A percentile compares a stretch with the other conserved stretches of the same genome.
Conservation (phyloP, 1,284 basidiomycete genomes). For the Fistulina hepatica region DNA sequence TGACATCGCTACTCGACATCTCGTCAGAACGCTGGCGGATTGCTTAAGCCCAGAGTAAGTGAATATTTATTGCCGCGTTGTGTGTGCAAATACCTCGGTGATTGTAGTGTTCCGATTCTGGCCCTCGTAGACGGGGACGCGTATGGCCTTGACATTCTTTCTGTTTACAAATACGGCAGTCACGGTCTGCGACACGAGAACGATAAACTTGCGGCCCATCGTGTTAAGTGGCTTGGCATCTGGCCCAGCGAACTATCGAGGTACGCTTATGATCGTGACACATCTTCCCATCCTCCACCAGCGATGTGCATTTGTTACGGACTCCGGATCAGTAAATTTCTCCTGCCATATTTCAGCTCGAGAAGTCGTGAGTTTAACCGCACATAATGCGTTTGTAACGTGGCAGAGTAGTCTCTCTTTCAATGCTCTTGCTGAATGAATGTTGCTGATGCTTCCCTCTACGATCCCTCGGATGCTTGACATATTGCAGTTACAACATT, state of each 20-base stretch:
- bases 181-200: conserved; percentile 52
- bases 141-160: conserved; percentile 81
- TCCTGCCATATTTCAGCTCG: too few relatives aligned
- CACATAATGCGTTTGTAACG: too few relatives aligned
- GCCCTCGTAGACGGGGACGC: conserved; percentile 85
- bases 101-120: conserved; percentile 53
- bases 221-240: conserved; percentile 75
- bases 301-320: background rate
- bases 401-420: too few relatives aligned
- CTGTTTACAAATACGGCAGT: conserved; percentile 73
- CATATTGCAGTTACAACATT: conserved; percentile 41
- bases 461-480: background rate
- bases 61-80: conserved; percentile 37
- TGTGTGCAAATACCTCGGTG: background rate
- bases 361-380: too few relatives aligned
- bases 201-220: conserved; percentile 47
- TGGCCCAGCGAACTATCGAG: conserved; percentile 50
- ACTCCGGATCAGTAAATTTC: too few relatives aligned
- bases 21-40: conserved; percentile 62
- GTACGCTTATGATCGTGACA: conserved; percentile 28
- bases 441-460: conserved; percentile 1
- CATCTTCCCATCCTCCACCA: background rate
- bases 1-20: conserved; percentile 77
- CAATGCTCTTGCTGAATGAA: conserved; percentile 1
- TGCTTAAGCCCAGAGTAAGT: too few relatives aligned